A percentile compares a stretch with the other conserved stretches of the same genome.
These are phyloP conservation scores for Penicillium glabrum DNA, from an alignment of 2,329 filamentous ascomycete genomes.

Conservation along the genomic window DNA sequence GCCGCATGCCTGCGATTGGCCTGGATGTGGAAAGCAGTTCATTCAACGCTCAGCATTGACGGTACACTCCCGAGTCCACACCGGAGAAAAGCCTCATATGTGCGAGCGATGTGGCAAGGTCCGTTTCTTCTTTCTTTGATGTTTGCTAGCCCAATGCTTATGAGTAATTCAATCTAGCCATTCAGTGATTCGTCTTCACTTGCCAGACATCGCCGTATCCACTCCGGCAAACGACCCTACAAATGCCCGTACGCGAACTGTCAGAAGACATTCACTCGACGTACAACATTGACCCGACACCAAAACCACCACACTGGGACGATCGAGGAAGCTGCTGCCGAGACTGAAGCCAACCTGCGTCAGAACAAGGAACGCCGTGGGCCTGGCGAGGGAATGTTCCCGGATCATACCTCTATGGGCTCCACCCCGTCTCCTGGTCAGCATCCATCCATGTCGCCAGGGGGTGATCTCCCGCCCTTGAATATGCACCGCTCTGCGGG, in stretches of 20 bases:
- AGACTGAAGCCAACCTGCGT: slow-evolving; percentile 82
- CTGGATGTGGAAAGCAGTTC: slow-evolving; percentile 89
- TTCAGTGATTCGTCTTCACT: slow-evolving; percentile 96
- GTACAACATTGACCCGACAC: slow-evolving; percentile 91
- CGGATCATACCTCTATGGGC: slow-evolving; percentile 45
- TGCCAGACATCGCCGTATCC: slow-evolving; percentile 88
- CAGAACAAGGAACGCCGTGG: slow-evolving; percentile 41
- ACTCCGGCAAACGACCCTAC: slow-evolving; percentile 93
- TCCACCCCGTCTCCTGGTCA: slow-evolving; percentile 82
- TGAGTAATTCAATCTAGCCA: slow-evolving; percentile 56
- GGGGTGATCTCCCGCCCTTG: slow-evolving; percentile 69
- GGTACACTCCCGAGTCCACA: slow-evolving; percentile 92
- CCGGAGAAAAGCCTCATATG: slow-evolving; percentile 97
- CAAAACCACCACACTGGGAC: slow-evolving; percentile 96
- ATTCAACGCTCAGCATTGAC: slow-evolving; percentile 95
- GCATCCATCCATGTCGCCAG: slow-evolving; percentile 76
- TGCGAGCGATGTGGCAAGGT: slow-evolving; percentile 97
- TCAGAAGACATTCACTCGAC: slow-evolving; percentile 96
- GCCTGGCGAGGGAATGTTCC: slow-evolving; percentile 43
- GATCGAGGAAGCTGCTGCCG: slow-evolving; percentile 86
- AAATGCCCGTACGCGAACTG: slow-evolving; percentile 97
- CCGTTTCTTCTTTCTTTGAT: slow-evolving; percentile 29
- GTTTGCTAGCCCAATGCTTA: background rate
- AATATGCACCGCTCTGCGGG: slow-evolving; percentile 66
- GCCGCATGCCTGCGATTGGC: slow-evolving; percentile 89